Evolutionary conservation across 73 alveolate genomes (phyloP), one percentile per base, ranked within the genome.

Genomic region (Durusdinium trenchii): DNA sequence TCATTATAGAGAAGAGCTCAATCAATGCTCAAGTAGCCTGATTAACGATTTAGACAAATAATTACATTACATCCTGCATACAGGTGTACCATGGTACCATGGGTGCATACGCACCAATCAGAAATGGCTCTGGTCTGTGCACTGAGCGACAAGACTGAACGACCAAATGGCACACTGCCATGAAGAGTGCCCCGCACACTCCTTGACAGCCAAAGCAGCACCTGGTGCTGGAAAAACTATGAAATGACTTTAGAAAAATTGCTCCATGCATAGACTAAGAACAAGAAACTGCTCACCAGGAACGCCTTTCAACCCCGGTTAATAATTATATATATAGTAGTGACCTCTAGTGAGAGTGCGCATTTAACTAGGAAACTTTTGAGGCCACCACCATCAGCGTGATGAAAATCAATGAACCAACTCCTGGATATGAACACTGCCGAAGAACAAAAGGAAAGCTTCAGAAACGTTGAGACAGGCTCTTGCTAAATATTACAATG

Each of bases 161-260:
- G 98, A 20, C 98, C 98, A 76, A 69, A 91, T 7, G 98, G 98
- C 36, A 91, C 85, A 6, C 43, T 91, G 48, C 98, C 95, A 36
- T 87, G 95, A 61, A 87, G 57, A 6, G 95, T 87, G 85, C 95
- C 87, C 51, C 87, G 98, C 89, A 76, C 98, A 20, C 98, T 67
- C 36, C 75, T 46, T 71, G 85, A 48, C 48, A 91, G 48, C 98
- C 98, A 91, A 73, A 91, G 43, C 36, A 76, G n/a, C 54, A 69
- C 98, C 98, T 84, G 50, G 85, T n/a, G 51, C n/a, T n/a, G n/a
- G n/a, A n/a, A n/a, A n/a, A n/a, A n/a, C n/a, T n/a, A n/a, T n/a
- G n/a, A n/a, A n/a, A n/a, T 1, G 85, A n/a, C 28, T 38, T 23
- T 52, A 23, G 51, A 60, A 60, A n/a, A n/a, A n/a, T n/a, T n/a